These are phyloP conservation scores for Skeletonema grethae DNA, from an alignment of 108 stramenopile species.

Conservation along the genomic window DNA sequence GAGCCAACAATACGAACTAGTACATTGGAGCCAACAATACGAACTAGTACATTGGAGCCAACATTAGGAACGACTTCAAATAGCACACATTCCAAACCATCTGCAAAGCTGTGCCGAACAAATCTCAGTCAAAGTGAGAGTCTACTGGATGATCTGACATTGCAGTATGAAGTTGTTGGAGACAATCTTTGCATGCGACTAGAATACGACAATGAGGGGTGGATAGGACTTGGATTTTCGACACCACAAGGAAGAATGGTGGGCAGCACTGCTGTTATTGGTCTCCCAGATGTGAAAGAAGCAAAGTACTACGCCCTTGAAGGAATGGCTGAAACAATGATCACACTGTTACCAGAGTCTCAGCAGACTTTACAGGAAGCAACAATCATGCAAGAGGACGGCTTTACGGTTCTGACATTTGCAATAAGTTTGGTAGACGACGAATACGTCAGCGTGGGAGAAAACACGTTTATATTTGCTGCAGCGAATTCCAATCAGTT, in stretches of 20 bases:
- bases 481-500: slow-evolving; percentile 45
- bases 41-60: too few relatives aligned
- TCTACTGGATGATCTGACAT: slow-evolving; percentile 15
- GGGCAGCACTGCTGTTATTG: slow-evolving; percentile 5
- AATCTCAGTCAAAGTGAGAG: slow-evolving; percentile 1
- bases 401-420: background rate
- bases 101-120: background rate
- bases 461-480: slow-evolving; percentile 54
- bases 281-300: background rate
- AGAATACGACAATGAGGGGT: slow-evolving; percentile 2
- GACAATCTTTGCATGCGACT: slow-evolving; percentile 1
- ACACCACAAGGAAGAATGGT: slow-evolving; percentile 1
- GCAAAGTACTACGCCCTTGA: too few relatives aligned
- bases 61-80: too few relatives aligned
- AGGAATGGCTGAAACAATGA: slow-evolving; percentile 1
- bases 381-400: background rate
- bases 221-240: slow-evolving; percentile 6
- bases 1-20: too few relatives aligned
- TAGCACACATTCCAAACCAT: background rate
- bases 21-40: too few relatives aligned
- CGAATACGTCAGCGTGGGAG: slow-evolving; percentile 10
- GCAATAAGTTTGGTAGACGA: slow-evolving; percentile 1
- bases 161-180: slow-evolving; percentile 16
- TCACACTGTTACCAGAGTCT: background rate
- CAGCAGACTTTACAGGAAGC: background rate